Percentiles rank a stretch among this genome's conserved stretches.
phyloP scores from a whole-genome alignment of 202 grass and related monocot species.

The Zoysia matrella region DNA sequence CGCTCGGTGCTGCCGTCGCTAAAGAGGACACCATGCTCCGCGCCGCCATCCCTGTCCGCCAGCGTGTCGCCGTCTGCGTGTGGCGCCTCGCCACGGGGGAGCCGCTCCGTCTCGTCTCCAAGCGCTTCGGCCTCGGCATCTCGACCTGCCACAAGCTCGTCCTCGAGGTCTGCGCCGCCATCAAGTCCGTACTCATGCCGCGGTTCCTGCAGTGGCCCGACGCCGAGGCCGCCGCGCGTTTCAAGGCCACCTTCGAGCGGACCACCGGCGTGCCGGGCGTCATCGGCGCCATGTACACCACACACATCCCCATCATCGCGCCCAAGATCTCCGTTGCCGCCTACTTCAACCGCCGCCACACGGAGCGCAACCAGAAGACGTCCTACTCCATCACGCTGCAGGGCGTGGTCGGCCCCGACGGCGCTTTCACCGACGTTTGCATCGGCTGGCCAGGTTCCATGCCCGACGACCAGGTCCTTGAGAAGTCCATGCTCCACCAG shows the following conservation, averaged over 20 bases:
- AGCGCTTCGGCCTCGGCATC: conserved; percentile 80
- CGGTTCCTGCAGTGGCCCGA: too few relatives aligned
- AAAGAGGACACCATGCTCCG: conserved; percentile 80
- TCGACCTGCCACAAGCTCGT: conserved; percentile 45
- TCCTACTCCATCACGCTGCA: conserved; percentile 59
- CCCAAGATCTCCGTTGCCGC: conserved; percentile 86
- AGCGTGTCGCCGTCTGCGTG: conserved; percentile 88
- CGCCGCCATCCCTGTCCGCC: conserved; percentile 47
- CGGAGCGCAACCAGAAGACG: conserved; percentile 96
- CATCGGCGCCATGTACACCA: too few relatives aligned
- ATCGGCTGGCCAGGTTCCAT: too few relatives aligned
- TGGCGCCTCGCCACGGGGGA: conserved; percentile 94
- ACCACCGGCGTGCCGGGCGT: too few relatives aligned
- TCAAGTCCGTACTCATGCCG: too few relatives aligned
- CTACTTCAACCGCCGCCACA: conserved; percentile 95
- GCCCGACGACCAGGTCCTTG: too few relatives aligned
- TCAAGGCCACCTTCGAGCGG: too few relatives aligned
- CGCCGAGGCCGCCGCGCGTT: too few relatives aligned
- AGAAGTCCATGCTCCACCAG: conserved; percentile 70
- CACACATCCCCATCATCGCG: conserved; percentile 66
- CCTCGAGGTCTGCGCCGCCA: too few relatives aligned
- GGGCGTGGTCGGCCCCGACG: too few relatives aligned
- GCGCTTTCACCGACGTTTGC: too few relatives aligned
- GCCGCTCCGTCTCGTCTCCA: conserved; percentile 85
- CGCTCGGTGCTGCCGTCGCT: conserved; percentile 69